These are phyloP conservation scores for Chaetomium globosum DNA, from an alignment of 2,329 filamentous ascomycete genomes.

Conservation along the genomic window DNA sequence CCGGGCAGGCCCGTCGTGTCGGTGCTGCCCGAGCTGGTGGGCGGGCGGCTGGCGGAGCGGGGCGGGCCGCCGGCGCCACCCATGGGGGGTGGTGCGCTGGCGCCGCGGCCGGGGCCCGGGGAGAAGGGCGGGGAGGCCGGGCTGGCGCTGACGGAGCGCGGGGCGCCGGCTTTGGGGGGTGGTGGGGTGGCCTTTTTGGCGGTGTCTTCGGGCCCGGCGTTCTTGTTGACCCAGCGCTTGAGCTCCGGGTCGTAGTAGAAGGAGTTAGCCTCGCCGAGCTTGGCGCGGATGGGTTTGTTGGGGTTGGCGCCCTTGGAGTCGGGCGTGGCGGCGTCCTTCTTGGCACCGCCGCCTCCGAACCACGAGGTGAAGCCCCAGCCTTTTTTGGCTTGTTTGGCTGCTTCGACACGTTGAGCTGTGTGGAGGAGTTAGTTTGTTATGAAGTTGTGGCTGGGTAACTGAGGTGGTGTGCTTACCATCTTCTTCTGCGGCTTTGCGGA, in stretches of 20 bases:
- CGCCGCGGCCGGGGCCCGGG: constrained; percentile 33
- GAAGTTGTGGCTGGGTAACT: background rate
- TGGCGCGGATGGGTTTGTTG: constrained; percentile 79
- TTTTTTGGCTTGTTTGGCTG: constrained; percentile 59
- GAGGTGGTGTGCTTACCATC: constrained; percentile 57
- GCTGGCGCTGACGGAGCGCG: constrained; percentile 56
- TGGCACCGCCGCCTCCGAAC: constrained; percentile 63
- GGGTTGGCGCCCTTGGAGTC: constrained; percentile 50
- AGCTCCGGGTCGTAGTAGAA: constrained; percentile 96
- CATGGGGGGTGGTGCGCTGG: constrained; percentile 36
- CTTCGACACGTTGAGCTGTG: constrained; percentile 63
- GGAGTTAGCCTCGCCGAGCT: constrained; percentile 88
- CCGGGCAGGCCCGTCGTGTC: background rate
- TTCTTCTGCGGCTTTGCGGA: constrained; percentile 79
- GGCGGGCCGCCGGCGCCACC: constrained; percentile 30
- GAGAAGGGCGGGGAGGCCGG: constrained; percentile 52
- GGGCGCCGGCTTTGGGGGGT: constrained; percentile 62
- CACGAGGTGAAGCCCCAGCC: constrained; percentile 84
- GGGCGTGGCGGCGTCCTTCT: constrained; percentile 61
- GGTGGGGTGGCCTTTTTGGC: constrained; percentile 72
- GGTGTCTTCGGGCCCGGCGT: constrained; percentile 67
- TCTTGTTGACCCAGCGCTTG: constrained; percentile 98
- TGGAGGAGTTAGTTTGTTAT: constrained; percentile 39
- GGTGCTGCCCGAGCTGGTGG: constrained; percentile 13
- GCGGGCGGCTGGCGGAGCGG: constrained; percentile 31